Evolutionary conservation across 208 protist species (phyloP), one percentile per base, ranked within the genome.

Genomic region (Leishmania braziliensis): DNA sequence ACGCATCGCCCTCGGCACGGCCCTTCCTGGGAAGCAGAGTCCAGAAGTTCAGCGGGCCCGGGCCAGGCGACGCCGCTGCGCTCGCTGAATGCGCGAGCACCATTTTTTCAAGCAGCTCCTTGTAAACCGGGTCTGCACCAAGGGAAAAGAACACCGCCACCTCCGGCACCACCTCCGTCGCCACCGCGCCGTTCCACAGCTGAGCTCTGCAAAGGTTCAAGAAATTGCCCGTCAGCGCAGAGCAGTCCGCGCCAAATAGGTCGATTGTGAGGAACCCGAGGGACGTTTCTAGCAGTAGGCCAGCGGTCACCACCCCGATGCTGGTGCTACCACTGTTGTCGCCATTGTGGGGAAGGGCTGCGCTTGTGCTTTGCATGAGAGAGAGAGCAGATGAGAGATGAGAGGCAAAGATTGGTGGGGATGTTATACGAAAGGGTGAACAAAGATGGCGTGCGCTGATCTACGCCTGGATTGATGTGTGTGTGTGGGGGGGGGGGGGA

Each of bases 271-370:
- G 79, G 14, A 89, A 69, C 29, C 94, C 94, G 26, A 88, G 29
- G 0, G 92, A 95, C 2, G 92, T 95, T 58, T 97, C 87, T n/a
- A 97, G 78, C 33, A 93, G 84, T 51, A 97, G 71, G 3, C 81
- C 70, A 0, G 84, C 72, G 5, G 86, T 89, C 48, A 72, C 54
- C 10, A 88, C 81, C 26, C 8, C 72, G 48, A 58, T n/a, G 9
- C 48, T 48, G 12, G 46, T 12, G 48, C 14, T 48, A 29, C 46
- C 70, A 6, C 48, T 53, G 48, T n/a, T 33, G 70, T 14, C 70
- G n/a, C 39, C 48, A 12, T 12, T 36, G n/a, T 18, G 72, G 48
- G 26, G 26, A 43, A 46, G 48, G 8, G 10, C 16, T 43, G 6
- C 39, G 66, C 66, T 14, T n/a, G 16, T 14, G 16, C 33, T 2